These are phyloP conservation scores for Orbilia ellipsospora DNA, from an alignment of 2,329 filamentous ascomycete species.

Conservation along the genomic window DNA sequence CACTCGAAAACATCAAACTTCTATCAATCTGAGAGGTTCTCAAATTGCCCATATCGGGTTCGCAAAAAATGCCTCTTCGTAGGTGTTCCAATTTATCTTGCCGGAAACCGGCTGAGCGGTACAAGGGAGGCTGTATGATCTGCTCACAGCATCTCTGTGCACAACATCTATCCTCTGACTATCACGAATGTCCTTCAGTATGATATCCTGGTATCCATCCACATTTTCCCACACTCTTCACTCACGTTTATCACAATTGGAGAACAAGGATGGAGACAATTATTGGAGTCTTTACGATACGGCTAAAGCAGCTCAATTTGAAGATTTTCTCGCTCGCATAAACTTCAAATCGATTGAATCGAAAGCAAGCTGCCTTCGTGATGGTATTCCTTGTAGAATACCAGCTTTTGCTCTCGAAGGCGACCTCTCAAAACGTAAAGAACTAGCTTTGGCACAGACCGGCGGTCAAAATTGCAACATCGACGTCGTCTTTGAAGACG, in stretches of 20 bases:
- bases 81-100: conserved; percentile 17
- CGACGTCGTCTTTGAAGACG: conserved; percentile 37
- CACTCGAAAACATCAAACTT: conserved; percentile 4
- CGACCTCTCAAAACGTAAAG: conserved; percentile 11
- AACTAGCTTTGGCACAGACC: conserved; percentile 1
- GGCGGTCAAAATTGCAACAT: conserved; percentile 25
- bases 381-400: conserved; percentile 19
- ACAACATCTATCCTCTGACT: conserved; percentile 17
- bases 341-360: conserved; percentile 22
- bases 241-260: neutral
- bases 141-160: conserved; percentile 26
- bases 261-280: conserved; percentile 11
- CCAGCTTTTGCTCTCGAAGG: conserved; percentile 2
- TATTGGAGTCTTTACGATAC: conserved; percentile 8
- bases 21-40: conserved; percentile 11
- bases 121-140: conserved; percentile 22
- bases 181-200: conserved; percentile 20
- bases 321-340: conserved; percentile 18
- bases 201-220: neutral
- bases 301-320: conserved; percentile 19
- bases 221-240: neutral
- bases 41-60: conserved; percentile 1
- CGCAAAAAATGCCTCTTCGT: conserved; percentile 23
- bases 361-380: conserved; percentile 16
- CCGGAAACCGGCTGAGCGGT: conserved; percentile 17